Conservation (phyloP, 2,329 filamentous ascomycete species). For the Alternaria alternata region DNA sequence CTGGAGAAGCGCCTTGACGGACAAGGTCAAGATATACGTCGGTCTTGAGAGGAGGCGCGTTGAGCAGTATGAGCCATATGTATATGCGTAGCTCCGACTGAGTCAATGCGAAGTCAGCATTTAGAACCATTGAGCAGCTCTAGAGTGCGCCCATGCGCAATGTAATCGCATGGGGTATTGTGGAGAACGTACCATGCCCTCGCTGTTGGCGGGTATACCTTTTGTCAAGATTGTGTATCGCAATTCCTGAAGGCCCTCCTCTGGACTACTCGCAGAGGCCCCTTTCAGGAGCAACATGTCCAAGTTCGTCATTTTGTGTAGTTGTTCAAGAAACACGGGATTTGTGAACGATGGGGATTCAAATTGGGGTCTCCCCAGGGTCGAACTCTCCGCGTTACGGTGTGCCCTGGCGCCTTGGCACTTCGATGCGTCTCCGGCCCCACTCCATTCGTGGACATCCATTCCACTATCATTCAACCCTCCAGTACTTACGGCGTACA, state of each 20-base stretch:
- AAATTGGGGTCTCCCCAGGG: conserved; percentile 1
- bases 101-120: conserved; percentile 1
- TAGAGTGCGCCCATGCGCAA: conserved; percentile 3
- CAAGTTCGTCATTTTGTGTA: conserved; percentile 56
- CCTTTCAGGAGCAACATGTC: conserved; percentile 83
- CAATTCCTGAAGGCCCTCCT: conserved; percentile 72
- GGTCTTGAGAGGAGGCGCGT: conserved; percentile 83
- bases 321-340: conserved; percentile 17
- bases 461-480: background rate
- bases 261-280: conserved; percentile 73
- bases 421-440: background rate
- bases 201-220: conserved; percentile 77
- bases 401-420: conserved; percentile 13
- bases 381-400: background rate
- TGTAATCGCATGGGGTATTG: conserved; percentile 4
- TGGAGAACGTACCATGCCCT: conserved; percentile 73
- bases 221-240: conserved; percentile 77
- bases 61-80: conserved; percentile 92
- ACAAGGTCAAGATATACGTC: conserved; percentile 90
- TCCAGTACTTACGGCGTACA: background rate
- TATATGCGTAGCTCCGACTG: conserved; percentile 94
- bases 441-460: background rate
- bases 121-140: background rate
- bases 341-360: conserved; percentile 10
- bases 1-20: conserved; percentile 90